These are phyloP conservation scores for Rhodotorula sp. DNA, from an alignment of 1,284 basidiomycete genomes.

Conservation along the genomic window DNA sequence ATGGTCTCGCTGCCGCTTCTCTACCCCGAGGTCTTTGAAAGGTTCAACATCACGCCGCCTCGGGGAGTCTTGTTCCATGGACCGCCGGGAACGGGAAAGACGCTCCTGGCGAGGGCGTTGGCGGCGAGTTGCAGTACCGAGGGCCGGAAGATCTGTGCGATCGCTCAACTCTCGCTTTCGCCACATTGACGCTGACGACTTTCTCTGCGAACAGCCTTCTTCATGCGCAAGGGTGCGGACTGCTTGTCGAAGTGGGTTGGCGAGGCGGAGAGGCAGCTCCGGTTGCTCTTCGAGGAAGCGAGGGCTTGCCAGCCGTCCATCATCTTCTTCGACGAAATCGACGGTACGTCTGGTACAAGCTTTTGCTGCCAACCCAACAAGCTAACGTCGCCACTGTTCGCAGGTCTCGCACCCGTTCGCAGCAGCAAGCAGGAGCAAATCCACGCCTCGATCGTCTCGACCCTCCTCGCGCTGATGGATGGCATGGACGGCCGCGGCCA, in stretches of 20 bases:
- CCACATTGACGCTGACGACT: not conserved
- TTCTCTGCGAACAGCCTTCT: constrained; percentile 70
- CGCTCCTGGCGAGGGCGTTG: constrained; percentile 85
- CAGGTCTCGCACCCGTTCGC: constrained; percentile 84
- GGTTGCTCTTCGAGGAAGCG: constrained; percentile 95
- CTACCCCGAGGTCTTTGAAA: constrained; percentile 96
- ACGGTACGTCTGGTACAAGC: constrained; percentile 57
- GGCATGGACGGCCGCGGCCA: constrained; percentile 98
- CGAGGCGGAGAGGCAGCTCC: constrained; percentile 93
- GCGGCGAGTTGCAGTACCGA: constrained; percentile 89
- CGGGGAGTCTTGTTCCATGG: constrained; percentile 97
- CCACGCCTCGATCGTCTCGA: constrained; percentile 95
- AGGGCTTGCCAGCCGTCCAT: constrained; percentile 88
- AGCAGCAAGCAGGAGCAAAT: constrained; percentile 99
- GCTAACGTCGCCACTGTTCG: no score
- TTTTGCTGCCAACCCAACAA: no score
- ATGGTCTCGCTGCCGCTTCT: constrained; percentile 95
- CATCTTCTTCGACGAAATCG: constrained; percentile 98
- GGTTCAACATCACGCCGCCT: constrained; percentile 91
- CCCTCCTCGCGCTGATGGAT: constrained; percentile 95
- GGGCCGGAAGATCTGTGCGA: constrained; percentile 83
- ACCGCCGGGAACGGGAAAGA: constrained; percentile 92
- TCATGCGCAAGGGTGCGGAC: constrained; percentile 99
- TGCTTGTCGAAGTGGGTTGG: constrained; percentile 99
- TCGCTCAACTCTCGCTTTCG: not conserved